phyloP scores from a whole-genome alignment of 2,329 filamentous ascomycete species.

The Arthrobotrys sphaeroides region DNA sequence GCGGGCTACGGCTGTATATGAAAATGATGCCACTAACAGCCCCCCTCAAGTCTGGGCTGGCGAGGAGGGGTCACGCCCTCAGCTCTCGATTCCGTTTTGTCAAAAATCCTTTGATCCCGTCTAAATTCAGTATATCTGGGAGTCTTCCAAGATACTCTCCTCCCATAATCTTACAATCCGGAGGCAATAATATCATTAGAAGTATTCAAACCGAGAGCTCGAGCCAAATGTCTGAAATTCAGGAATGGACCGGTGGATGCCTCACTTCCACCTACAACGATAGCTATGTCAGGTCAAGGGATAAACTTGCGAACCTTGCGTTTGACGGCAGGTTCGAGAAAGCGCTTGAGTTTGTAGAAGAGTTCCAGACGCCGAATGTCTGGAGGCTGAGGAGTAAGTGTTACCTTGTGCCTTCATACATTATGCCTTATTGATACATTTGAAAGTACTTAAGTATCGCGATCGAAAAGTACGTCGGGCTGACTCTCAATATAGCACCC shows the following conservation, averaged over 20 bases:
- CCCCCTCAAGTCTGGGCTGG: too few species aligned
- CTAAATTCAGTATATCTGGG: too few species aligned
- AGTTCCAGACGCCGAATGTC: constrained; percentile 5
- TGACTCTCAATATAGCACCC: background rate
- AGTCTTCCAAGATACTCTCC: background rate
- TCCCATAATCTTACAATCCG: background rate
- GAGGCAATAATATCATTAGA: background rate
- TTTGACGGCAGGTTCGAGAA: constrained; percentile 37
- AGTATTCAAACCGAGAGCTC: too few species aligned
- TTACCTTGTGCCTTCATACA: too few species aligned
- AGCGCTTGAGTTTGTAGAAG: constrained; percentile 29
- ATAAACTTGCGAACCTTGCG: constrained; percentile 32
- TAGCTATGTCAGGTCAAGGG: background rate
- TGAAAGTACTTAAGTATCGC: too few species aligned
- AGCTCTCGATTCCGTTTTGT: too few species aligned
- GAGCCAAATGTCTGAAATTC: background rate
- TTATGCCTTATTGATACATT: too few species aligned
- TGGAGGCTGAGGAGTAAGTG: constrained; percentile 37
- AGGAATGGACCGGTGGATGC: constrained; percentile 30
- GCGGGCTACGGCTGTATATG: too few species aligned
- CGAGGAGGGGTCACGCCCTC: too few species aligned
- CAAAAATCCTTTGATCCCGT: too few species aligned
- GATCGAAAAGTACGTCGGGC: too few species aligned
- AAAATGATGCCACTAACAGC: too few species aligned
- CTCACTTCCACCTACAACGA: constrained; percentile 20